Percentiles rank a stretch among this genome's conserved stretches.
phyloP scores from a whole-genome alignment of 768 basidiomycete species.

The Flagelloscypha sp. region DNA sequence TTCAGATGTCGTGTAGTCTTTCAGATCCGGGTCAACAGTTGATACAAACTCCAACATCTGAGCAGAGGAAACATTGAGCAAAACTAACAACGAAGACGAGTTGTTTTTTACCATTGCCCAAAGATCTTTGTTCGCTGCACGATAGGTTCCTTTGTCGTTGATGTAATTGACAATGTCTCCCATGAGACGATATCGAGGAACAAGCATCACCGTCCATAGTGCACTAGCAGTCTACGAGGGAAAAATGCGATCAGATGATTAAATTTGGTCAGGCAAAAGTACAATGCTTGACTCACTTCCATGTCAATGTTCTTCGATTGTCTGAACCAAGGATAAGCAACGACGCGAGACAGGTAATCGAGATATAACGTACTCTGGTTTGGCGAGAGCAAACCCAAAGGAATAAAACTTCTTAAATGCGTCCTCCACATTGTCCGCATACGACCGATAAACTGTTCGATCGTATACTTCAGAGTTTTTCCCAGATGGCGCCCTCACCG shows the following conservation, averaged over 20 bases:
- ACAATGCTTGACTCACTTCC: constrained; percentile 45
- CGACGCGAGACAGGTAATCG: constrained; percentile 6
- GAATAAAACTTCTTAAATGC: constrained; percentile 60
- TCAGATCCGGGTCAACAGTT: constrained; percentile 48
- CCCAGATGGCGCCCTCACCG: constrained; percentile 27
- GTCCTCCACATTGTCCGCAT: constrained; percentile 37
- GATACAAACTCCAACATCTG: constrained; percentile 75
- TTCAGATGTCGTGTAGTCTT: constrained; percentile 69
- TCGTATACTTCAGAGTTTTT: constrained; percentile 48
- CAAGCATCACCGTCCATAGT: constrained; percentile 68
- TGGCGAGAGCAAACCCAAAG: constrained; percentile 65
- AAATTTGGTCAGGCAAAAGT: not conserved
- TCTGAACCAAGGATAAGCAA: constrained; percentile 24
- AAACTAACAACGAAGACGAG: not conserved
- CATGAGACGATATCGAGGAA: constrained; percentile 59
- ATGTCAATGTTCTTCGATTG: constrained; percentile 73
- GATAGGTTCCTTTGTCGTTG: constrained; percentile 53
- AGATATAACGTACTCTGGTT: constrained; percentile 56
- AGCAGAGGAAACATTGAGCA: constrained; percentile 4
- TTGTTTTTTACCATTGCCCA: constrained; percentile 66
- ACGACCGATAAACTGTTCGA: constrained; percentile 38
- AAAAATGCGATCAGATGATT: constrained; percentile 1
- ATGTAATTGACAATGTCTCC: constrained; percentile 62
- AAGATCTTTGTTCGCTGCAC: constrained; percentile 75
- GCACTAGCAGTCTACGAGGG: constrained; percentile 59